Conservation (phyloP, 306 rosid genomes). For the Urtica urens region DNA sequence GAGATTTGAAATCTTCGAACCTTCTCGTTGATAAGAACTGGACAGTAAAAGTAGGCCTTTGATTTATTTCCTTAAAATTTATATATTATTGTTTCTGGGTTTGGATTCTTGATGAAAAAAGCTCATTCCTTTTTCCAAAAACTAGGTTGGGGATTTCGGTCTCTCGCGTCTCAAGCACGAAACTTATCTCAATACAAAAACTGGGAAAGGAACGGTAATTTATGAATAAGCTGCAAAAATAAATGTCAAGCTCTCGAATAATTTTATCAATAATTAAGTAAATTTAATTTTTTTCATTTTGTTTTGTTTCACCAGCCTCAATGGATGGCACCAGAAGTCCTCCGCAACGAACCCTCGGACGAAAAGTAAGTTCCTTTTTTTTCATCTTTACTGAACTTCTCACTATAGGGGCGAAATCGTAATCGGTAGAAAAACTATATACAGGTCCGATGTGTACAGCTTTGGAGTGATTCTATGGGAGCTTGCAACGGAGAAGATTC, state of each 20-base stretch:
- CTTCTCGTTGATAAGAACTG: conserved; percentile 88
- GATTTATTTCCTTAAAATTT: conserved; percentile 9
- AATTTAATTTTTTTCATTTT: conserved; percentile 15
- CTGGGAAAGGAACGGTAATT: conserved; percentile 94
- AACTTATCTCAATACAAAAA: conserved; percentile 82
- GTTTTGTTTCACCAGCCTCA: conserved; percentile 80
- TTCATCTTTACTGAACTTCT: background rate
- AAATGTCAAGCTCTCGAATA: no score
- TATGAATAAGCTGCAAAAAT: no score
- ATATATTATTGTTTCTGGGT: conserved; percentile 8
- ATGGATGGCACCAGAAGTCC: conserved; percentile 99
- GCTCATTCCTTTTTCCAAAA: conserved; percentile 12
- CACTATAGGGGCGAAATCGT: background rate
- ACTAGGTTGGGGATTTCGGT: conserved; percentile 98
- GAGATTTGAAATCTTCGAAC: conserved; percentile 94
- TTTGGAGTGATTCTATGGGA: conserved; percentile 98
- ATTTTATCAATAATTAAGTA: no score
- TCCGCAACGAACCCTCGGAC: conserved; percentile 92
- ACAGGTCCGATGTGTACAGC: conserved; percentile 95
- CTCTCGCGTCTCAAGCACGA: conserved; percentile 92
- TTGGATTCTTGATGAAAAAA: conserved; percentile 5
- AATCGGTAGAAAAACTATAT: conserved; percentile 7
- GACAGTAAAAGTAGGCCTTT: conserved; percentile 88
- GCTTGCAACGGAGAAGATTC: conserved; percentile 91
- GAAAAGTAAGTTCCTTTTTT: conserved; percentile 55